phyloP scores from a whole-genome alignment of 345 rosid genomes.

The thale cress (Arabidopsis thaliana) region DNA sequence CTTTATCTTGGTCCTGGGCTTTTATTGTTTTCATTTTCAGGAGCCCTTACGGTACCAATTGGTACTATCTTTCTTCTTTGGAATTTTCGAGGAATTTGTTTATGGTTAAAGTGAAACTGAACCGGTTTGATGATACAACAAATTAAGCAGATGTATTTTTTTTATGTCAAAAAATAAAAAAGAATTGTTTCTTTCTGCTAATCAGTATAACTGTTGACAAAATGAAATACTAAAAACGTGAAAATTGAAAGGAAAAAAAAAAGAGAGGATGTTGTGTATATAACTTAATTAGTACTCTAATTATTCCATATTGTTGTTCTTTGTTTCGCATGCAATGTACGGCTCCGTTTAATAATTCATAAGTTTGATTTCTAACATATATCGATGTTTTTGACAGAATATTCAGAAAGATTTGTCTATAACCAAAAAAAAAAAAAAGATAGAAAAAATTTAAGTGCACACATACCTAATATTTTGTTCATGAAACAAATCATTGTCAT shows the following conservation, averaged over 20 bases:
- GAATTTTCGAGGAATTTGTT: neutral
- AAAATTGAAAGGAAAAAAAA: neutral
- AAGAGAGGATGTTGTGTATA: neutral
- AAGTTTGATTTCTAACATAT: neutral
- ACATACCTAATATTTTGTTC: constrained; percentile 9
- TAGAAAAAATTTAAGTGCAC: neutral
- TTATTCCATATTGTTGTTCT: neutral
- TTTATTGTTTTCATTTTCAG: neutral
- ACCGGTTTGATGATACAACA: neutral
- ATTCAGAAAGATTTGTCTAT: neutral
- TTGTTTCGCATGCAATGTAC: constrained; percentile 15
- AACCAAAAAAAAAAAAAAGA: neutral
- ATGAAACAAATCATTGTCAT: constrained; percentile 32
- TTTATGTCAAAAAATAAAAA: no score
- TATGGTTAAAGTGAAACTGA: neutral
- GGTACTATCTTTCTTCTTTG: neutral
- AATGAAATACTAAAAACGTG: no score
- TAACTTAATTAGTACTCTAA: constrained; percentile 3
- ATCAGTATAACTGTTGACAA: no score
- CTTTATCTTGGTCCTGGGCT: neutral
- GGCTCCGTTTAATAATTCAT: neutral
- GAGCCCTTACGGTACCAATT: neutral
- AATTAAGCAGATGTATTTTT: neutral
- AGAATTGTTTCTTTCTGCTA: no score
- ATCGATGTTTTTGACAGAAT: neutral